Evolutionary conservation across 1,284 basidiomycete genomes (phyloP), one percentile per base, ranked within the genome.

Genomic region (Ceratobasidium sp.): DNA sequence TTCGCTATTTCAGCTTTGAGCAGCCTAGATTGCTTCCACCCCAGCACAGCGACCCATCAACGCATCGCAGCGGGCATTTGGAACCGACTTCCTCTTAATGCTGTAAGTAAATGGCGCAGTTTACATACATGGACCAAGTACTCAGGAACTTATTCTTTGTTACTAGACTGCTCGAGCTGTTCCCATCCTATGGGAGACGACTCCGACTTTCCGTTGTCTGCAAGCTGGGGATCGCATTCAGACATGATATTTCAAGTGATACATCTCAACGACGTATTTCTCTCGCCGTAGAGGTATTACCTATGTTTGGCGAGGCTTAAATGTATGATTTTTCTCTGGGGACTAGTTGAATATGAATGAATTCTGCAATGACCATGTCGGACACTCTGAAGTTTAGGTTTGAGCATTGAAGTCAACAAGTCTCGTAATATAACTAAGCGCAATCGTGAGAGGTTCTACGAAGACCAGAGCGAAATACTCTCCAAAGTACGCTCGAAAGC

Each of bases 11-110:
- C 43, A 76, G 80, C 81, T 1, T 74, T 83, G 5, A 80, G 79
- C 8, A 77, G 78, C n/a, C 75, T 80, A 6, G 82, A 83, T 73
- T 83, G 81, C 74, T 83, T 82, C 76, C 82, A 82, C 61, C 82
- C 82, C 3, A 80, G 79, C 14, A 78, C 77, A 21, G 76, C 76
- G 28, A 80, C 79, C 0, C 82, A 83, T 73, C 76, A 78, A 59
- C 74, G 81, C 0, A 78, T 83, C 16, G 81, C 81, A 3, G 79
- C 80, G 0, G 81, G 81, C 0, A 64, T 82, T 41, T 83, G 82
- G 82, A 82, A 82, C 73, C 73, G 81, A 35, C 73, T 82, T 38
- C 78, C 79, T 0, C 62, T 79, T 55, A 54, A 62, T 52, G 54
- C 78, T 63, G 79, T 80, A 58, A 28, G 80, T 77, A 23, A 21